These are phyloP conservation scores for Pharnaceum exiguum DNA, from an alignment of 148 eudicot genomes.

Conservation along the genomic window DNA sequence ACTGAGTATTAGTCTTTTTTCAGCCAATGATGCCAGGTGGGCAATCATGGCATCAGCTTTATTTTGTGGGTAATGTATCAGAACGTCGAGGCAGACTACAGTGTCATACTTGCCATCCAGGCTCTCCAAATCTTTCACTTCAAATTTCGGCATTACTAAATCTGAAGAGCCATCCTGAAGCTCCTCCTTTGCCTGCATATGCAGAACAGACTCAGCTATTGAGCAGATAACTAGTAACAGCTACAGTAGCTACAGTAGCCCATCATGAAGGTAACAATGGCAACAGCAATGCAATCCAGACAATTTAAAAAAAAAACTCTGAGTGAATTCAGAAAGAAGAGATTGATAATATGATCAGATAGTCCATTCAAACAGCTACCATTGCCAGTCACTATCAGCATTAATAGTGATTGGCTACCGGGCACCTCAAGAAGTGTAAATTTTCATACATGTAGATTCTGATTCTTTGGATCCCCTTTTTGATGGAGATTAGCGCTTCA, in stretches of 20 bases:
- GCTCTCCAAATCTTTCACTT: slow-evolving; percentile 90
- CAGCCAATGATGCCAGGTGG: slow-evolving; percentile 89
- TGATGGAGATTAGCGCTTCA: no score
- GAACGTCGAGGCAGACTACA: slow-evolving; percentile 85
- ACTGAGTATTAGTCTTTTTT: slow-evolving; percentile 68
- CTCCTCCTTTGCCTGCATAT: slow-evolving; percentile 67
- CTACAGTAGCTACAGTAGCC: neutral
- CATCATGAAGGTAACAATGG: neutral
- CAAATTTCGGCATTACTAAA: slow-evolving; percentile 74
- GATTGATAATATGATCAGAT: neutral
- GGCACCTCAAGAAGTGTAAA: no score
- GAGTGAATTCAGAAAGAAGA: neutral
- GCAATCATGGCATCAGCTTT: slow-evolving; percentile 96
- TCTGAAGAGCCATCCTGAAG: slow-evolving; percentile 39
- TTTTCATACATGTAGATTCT: no score
- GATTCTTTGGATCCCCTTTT: no score
- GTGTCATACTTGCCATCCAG: slow-evolving; percentile 81
- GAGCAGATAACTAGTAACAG: neutral
- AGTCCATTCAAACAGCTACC: neutral
- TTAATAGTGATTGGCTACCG: no score
- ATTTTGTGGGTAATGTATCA: slow-evolving; percentile 93
- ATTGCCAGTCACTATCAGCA: no score
- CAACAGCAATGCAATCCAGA: no score
- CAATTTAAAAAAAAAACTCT: no score
- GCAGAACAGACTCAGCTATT: neutral